Conservation (phyloP, 1,139 yeast genomes). For the Yamadazyma spencermartinsiae region DNA sequence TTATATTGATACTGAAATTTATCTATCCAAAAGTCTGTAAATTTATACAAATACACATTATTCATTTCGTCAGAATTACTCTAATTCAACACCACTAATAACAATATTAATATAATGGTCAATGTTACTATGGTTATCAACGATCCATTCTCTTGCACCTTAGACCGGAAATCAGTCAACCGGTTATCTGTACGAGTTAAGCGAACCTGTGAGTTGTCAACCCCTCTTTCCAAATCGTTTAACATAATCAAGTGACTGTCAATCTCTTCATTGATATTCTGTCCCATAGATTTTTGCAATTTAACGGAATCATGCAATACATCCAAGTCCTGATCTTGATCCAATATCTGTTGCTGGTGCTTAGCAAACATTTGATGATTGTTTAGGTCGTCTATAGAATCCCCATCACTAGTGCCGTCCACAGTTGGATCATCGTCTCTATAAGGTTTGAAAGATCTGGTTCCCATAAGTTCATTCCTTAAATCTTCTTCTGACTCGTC, state of each 20-base stretch:
- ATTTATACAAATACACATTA: constrained; percentile 1
- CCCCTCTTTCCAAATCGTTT: constrained; percentile 68
- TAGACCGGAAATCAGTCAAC: constrained; percentile 53
- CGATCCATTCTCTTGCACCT: constrained; percentile 69
- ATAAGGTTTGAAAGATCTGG: constrained; percentile 37
- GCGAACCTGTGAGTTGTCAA: constrained; percentile 54
- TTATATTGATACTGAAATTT: not conserved
- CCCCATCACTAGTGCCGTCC: constrained; percentile 7
- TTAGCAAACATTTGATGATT: constrained; percentile 60
- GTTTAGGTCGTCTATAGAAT: constrained; percentile 27
- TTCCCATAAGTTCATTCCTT: constrained; percentile 19
- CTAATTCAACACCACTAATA: constrained; percentile 60
- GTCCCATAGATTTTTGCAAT: constrained; percentile 66
- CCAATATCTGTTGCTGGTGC: constrained; percentile 63
- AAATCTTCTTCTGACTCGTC: constrained; percentile 27
- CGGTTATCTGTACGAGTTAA: constrained; percentile 56
- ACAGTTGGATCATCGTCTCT: constrained; percentile 32
- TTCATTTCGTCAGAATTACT: not conserved
- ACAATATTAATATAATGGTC: constrained; percentile 55
- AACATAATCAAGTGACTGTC: constrained; percentile 67
- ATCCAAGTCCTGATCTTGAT: constrained; percentile 66
- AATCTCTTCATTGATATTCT: constrained; percentile 64
- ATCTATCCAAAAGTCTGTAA: not conserved
- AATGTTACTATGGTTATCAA: constrained; percentile 68
- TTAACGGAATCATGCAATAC: constrained; percentile 59